These are phyloP conservation scores for Sclerotiophoma versabilis DNA, from an alignment of 2,329 filamentous ascomycete species.

Conservation along the genomic window DNA sequence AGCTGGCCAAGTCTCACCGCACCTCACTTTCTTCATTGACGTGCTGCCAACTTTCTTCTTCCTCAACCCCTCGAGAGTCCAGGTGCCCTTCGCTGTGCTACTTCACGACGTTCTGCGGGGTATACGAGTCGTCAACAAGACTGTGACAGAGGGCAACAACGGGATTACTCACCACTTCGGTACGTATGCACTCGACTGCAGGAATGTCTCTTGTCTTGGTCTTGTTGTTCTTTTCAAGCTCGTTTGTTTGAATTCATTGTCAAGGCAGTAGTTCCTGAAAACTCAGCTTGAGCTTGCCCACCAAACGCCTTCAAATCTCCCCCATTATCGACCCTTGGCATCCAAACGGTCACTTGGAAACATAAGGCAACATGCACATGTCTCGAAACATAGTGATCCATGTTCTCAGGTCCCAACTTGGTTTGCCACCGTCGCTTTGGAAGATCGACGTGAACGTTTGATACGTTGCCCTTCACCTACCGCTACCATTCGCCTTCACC, in stretches of 20 bases:
- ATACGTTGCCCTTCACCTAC: constrained; percentile 1
- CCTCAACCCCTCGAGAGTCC: constrained; percentile 8
- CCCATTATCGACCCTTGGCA: constrained; percentile 2
- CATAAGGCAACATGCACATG: not conserved
- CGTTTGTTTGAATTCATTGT: not conserved
- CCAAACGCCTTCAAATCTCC: not conserved
- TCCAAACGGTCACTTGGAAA: not conserved
- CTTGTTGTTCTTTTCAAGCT: not conserved
- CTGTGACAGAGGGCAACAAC: not conserved
- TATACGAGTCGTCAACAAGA: constrained; percentile 2
- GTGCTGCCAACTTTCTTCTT: constrained; percentile 19
- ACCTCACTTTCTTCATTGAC: constrained; percentile 31
- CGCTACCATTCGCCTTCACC: constrained; percentile 26
- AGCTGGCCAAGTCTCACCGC: constrained; percentile 26
- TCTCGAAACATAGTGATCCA: too few relatives aligned
- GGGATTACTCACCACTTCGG: not conserved
- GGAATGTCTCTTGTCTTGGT: not conserved
- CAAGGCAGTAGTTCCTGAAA: not conserved
- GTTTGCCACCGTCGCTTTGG: not conserved
- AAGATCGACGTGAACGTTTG: not conserved
- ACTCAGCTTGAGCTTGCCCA: not conserved
- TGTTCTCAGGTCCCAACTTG: not conserved
- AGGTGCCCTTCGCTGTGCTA: constrained; percentile 15
- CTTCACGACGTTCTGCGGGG: constrained; percentile 15
- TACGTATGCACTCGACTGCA: constrained; percentile 6